A percentile compares a stretch with the other conserved stretches of the same genome.
Evolutionary conservation across 768 basidiomycete genomes (phyloP).

Genomic region (Tulasnella sp.): DNA sequence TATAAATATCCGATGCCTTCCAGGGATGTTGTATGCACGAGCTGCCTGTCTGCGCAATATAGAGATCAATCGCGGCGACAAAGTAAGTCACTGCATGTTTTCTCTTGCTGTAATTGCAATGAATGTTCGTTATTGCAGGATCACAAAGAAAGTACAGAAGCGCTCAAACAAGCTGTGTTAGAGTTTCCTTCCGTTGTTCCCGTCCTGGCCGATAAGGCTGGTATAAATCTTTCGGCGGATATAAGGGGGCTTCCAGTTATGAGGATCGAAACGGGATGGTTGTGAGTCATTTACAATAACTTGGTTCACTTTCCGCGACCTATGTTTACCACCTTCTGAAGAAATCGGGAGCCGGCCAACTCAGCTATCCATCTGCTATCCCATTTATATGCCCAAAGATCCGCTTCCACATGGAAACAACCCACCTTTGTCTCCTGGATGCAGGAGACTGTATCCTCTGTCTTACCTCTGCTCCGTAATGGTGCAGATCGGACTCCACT

Average conservation of each 20-base stretch:
- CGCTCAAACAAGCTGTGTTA: constrained; percentile 57
- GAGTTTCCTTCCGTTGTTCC: constrained; percentile 73
- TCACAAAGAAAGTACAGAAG: constrained; percentile 47
- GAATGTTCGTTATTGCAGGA: constrained; percentile 29
- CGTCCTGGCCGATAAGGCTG: constrained; percentile 75
- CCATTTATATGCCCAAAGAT: constrained; percentile 76
- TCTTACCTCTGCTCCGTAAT: constrained; percentile 27
- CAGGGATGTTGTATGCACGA: constrained; percentile 63
- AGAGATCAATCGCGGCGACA: constrained; percentile 32
- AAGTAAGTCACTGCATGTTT: constrained; percentile 29
- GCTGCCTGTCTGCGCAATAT: constrained; percentile 51
- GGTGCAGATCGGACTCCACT: constrained; percentile 20
- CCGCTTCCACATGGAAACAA: constrained; percentile 71
- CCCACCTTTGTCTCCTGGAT: constrained; percentile 55
- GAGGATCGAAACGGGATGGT: constrained; percentile 52
- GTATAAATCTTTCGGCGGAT: constrained; percentile 45
- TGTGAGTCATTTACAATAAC: too few relatives aligned
- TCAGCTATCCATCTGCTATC: constrained; percentile 60
- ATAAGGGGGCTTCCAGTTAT: constrained; percentile 52
- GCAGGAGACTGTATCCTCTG: constrained; percentile 35
- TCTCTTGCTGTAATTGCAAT: neutral
- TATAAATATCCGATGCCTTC: constrained; percentile 45
- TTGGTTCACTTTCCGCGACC: too few relatives aligned
- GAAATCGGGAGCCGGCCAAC: neutral
- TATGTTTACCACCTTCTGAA: neutral